Evolutionary conservation across 169 alveolate genomes (phyloP).

Genomic region (Plasmodium vivax): DNA sequence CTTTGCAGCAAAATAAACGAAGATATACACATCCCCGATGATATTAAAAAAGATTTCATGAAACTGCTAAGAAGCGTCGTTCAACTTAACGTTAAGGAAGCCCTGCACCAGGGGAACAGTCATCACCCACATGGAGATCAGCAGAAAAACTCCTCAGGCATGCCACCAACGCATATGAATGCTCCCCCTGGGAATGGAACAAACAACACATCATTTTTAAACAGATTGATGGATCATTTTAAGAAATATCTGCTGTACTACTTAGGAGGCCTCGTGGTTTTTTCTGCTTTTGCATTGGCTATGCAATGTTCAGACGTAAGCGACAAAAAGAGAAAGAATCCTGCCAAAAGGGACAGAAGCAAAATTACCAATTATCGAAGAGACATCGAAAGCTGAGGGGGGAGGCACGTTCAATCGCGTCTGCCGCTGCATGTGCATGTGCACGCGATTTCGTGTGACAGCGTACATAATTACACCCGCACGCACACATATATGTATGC

Average conservation of each 20-base stretch:
- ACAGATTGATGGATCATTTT: conserved; percentile 22
- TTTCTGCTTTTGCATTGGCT: conserved; percentile 39
- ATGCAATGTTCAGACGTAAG: conserved; percentile 66
- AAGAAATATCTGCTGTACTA: conserved; percentile 29
- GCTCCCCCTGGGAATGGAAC: not conserved
- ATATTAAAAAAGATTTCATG: conserved; percentile 41
- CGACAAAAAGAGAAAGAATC: conserved; percentile 22
- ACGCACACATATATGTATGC: not conserved
- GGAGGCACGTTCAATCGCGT: not conserved
- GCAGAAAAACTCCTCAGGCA: not conserved
- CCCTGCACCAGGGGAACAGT: not conserved
- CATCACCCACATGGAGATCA: conserved; percentile 5
- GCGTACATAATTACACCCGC: not conserved
- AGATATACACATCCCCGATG: conserved; percentile 63
- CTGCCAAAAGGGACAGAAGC: conserved; percentile 36
- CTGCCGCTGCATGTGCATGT: not conserved
- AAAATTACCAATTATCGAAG: conserved; percentile 58
- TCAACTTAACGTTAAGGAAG: conserved; percentile 13
- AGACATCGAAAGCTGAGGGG: conserved; percentile 31
- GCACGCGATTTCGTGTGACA: not conserved
- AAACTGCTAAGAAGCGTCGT: conserved; percentile 41
- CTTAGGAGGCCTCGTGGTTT: conserved; percentile 17
- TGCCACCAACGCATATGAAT: conserved; percentile 5
- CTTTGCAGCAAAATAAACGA: conserved; percentile 37
- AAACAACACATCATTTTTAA: conserved; percentile 24